Base-by-base conservation (phyloP, 148 eudicot genomes). In the Rheum nobile region DNA sequence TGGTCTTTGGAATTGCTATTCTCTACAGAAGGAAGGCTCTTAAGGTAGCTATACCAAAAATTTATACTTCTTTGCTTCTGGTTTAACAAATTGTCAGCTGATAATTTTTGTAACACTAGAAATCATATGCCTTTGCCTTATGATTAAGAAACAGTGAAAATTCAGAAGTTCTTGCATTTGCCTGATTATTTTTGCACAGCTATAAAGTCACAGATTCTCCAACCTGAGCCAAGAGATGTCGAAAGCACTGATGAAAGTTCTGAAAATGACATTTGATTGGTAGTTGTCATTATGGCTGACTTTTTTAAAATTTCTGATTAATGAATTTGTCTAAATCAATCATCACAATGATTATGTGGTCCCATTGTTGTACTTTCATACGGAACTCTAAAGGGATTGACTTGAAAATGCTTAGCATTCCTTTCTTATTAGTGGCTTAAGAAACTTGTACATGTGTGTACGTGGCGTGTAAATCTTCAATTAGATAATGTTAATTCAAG, bases 1-100 rank as follows among this genome's bases (percentile, higher is more conserved):
- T 91, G 50, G 80, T 88, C 8, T 91, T 86, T 79, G 97, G 97
- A 73, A 46, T 63, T 74, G 72, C 74, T 42, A 42, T 89, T 78
- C 31, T 89, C 28, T 79, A 77, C 76, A 83, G 90, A 71, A 78
- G 80, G 73, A 74, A 84, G 76, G 73, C 83, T 34, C 83, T 91
- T 73, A 89, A 91, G 97, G 97, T 89, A 76, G 67, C 80, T 71
- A 63, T 7, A 63, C 34, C 24, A 19, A 50, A 13, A 44, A 17
- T 11, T 32, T 24, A 55, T 50, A 44, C 22, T 28, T 24, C 31
- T 80, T 55, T 50, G 19, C 59, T 76, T 67, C 55, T 48, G n/a
- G 4, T 59, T 17, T 17, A 46, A 46, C 50, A 46, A 46, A 46
- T 17, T 46, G n/a, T 4, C 50, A 46, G 19, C n/a, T 46, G 50